A percentile compares a stretch with the other conserved stretches of the same genome.
Evolutionary conservation across 2,329 filamentous ascomycete species (phyloP).

Genomic region (Verticillium isaacii): DNA sequence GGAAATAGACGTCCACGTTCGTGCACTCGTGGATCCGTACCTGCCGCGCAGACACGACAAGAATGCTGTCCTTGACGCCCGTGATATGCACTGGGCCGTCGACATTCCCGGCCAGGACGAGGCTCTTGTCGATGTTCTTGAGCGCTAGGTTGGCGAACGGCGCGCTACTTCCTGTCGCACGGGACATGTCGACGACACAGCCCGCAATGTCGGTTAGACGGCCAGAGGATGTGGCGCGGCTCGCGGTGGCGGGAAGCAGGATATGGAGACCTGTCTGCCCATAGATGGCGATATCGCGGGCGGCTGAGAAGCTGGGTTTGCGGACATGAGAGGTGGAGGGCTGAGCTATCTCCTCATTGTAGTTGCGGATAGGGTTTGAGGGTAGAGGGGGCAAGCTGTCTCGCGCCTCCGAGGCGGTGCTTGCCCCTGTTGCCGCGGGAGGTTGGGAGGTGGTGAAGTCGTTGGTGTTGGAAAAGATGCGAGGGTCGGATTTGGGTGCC

Average conservation of each 20-base stretch:
- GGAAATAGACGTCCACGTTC: slow-evolving; percentile 78
- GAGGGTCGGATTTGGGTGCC: slow-evolving; percentile 32
- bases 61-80: slow-evolving; percentile 62
- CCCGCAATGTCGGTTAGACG: slow-evolving; percentile 63
- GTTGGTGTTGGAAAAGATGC: slow-evolving; percentile 25
- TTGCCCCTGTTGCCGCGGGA: not conserved
- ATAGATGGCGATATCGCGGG: slow-evolving; percentile 59
- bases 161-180: slow-evolving; percentile 48
- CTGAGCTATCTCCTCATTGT: slow-evolving; percentile 51
- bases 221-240: slow-evolving; percentile 67
- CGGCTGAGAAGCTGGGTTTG: slow-evolving; percentile 59
- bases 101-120: slow-evolving; percentile 76
- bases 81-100: slow-evolving; percentile 82
- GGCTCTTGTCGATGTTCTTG: slow-evolving; percentile 62
- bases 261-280: slow-evolving; percentile 68
- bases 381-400: slow-evolving; percentile 34
- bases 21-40: slow-evolving; percentile 87
- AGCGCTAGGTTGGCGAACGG: slow-evolving; percentile 67
- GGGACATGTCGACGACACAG: slow-evolving; percentile 78
- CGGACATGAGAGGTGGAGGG: slow-evolving; percentile 37
- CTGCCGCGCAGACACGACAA: slow-evolving; percentile 79
- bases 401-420: slow-evolving; percentile 15
- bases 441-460: slow-evolving; percentile 9
- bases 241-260: slow-evolving; percentile 67
- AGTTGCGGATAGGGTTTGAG: slow-evolving; percentile 36